Evolutionary conservation across 345 rosid genomes (phyloP).

Genomic region (Mallotus nudiflorus): DNA sequence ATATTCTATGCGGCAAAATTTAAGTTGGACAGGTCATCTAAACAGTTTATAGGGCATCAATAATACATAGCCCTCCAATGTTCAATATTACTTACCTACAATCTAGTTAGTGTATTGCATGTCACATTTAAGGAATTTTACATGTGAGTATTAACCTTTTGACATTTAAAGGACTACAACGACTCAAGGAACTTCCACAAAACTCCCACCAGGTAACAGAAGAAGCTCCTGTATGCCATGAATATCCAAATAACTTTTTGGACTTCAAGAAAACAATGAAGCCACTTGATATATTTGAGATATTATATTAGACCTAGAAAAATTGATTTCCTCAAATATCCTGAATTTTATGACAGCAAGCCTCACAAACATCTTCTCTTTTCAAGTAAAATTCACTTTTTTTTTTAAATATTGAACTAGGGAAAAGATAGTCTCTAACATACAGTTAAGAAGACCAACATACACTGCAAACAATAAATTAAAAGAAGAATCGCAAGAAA

Average conservation of each 20-base stretch:
- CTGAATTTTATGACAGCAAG: not conserved
- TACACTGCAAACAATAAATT: not conserved
- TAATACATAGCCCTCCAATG: not conserved
- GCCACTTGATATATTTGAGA: not conserved
- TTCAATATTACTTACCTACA: not conserved
- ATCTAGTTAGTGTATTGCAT: not conserved
- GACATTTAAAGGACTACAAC: not conserved
- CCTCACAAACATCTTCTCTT: no score
- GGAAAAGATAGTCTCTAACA: not conserved
- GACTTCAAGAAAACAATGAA: not conserved
- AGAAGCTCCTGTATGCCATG: not conserved
- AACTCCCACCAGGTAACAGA: not conserved
- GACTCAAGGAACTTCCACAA: not conserved
- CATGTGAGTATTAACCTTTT: not conserved
- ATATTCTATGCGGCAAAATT: not conserved
- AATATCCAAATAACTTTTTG: not conserved
- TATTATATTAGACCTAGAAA: no score
- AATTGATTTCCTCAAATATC: not conserved
- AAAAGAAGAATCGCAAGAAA: not conserved
- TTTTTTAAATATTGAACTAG: not conserved
- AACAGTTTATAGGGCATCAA: not conserved
- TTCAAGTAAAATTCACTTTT: not conserved
- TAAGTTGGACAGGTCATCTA: not conserved
- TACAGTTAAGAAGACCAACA: not conserved
- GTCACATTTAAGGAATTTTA: not conserved